A percentile compares a stretch with the other conserved stretches of the same genome.
phyloP scores from a whole-genome alignment of 768 basidiomycete species.

The Podaxis sp. region DNA sequence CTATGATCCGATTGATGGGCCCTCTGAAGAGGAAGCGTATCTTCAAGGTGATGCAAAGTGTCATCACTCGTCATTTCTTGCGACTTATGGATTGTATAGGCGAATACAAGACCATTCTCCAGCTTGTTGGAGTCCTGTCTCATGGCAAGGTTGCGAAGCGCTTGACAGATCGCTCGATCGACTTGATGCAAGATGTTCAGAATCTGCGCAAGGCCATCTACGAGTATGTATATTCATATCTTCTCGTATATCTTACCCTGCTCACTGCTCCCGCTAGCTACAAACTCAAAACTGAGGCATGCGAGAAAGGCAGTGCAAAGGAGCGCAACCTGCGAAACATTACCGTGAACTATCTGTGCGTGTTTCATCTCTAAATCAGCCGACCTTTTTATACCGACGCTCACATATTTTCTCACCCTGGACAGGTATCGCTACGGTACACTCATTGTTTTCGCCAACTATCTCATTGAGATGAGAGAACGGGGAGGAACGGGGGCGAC shows the following conservation, averaged over 20 bases:
- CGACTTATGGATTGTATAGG: slow-evolving; percentile 44
- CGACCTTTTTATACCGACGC: not conserved
- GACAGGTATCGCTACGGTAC: slow-evolving; percentile 84
- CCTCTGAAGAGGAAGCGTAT: slow-evolving; percentile 87
- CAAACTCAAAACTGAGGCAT: slow-evolving; percentile 86
- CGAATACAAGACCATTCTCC: slow-evolving; percentile 95
- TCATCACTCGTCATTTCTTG: not conserved
- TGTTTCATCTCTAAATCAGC: slow-evolving; percentile 3
- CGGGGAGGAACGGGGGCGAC: slow-evolving; percentile 38
- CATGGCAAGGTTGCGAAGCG: slow-evolving; percentile 93
- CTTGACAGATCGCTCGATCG: slow-evolving; percentile 84
- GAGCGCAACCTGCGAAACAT: slow-evolving; percentile 71
- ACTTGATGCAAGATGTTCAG: slow-evolving; percentile 95
- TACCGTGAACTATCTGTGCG: slow-evolving; percentile 86
- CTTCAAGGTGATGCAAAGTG: slow-evolving; percentile 61
- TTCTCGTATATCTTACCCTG: not conserved
- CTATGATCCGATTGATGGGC: slow-evolving; percentile 77
- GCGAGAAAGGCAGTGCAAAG: slow-evolving; percentile 76
- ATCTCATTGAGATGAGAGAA: slow-evolving; percentile 73
- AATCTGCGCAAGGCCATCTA: slow-evolving; percentile 95
- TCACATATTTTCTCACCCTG: not conserved
- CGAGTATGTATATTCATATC: slow-evolving; percentile 56
- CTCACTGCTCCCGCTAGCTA: slow-evolving; percentile 51
- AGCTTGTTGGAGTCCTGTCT: slow-evolving; percentile 88
- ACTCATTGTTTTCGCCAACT: slow-evolving; percentile 93